These are phyloP conservation scores for Coemansia sp. DNA, from an alignment of 192 early-diverging fungal genomes.

Conservation along the genomic window DNA sequence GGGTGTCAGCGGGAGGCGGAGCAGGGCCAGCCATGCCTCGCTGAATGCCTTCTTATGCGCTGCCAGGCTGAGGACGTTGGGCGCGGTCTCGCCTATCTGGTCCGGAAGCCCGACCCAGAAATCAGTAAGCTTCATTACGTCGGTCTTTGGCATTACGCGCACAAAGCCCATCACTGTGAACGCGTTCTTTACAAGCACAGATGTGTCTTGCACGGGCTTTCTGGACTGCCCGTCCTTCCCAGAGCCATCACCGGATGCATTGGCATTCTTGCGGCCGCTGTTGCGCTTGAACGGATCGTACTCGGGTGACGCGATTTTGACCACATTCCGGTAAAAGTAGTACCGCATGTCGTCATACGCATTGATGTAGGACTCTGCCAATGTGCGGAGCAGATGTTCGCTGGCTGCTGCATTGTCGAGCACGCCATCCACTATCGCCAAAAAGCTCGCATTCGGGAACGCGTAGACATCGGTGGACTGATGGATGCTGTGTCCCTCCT, in stretches of 20 bases:
- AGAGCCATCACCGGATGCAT: not conserved
- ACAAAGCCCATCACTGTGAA: slow-evolving; percentile 63
- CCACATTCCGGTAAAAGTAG: slow-evolving; percentile 73
- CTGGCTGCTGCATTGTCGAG: slow-evolving; percentile 60
- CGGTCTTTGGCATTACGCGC: slow-evolving; percentile 59
- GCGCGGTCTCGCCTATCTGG: slow-evolving; percentile 7
- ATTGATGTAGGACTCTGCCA: slow-evolving; percentile 73
- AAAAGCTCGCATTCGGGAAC: slow-evolving; percentile 73
- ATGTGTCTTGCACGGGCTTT: slow-evolving; percentile 30
- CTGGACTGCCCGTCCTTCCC: not conserved
- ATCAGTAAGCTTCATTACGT: slow-evolving; percentile 53
- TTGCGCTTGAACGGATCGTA: slow-evolving; percentile 46
- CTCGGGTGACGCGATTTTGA: slow-evolving; percentile 41
- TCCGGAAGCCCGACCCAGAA: slow-evolving; percentile 56
- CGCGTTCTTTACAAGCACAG: slow-evolving; percentile 57
- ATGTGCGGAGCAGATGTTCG: slow-evolving; percentile 61
- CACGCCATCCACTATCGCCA: slow-evolving; percentile 57
- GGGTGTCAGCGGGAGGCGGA: slow-evolving; percentile 68
- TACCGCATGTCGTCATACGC: slow-evolving; percentile 82
- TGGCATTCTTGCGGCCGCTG: slow-evolving; percentile 14
- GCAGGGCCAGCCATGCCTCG: slow-evolving; percentile 76
- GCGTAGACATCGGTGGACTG: slow-evolving; percentile 44
- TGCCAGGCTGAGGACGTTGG: slow-evolving; percentile 46
- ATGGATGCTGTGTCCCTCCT: slow-evolving; percentile 57
- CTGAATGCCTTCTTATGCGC: slow-evolving; percentile 72